phyloP scores from a whole-genome alignment of 192 early-diverging fungal genomes.

The Coemansia sp. region DNA sequence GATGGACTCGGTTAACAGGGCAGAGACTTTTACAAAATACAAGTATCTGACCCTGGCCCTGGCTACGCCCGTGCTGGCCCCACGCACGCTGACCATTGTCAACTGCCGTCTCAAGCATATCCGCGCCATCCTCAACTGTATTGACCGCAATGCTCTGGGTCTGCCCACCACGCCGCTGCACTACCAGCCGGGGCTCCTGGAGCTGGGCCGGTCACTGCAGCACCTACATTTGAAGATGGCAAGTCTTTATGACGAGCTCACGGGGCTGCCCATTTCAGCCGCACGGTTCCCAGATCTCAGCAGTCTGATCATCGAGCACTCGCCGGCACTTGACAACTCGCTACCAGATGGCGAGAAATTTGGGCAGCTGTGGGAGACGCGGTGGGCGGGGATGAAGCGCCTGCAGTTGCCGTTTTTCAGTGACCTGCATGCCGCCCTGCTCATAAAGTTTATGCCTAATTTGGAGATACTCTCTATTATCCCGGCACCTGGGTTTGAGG shows the following conservation, averaged over 20 bases:
- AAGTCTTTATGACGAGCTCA: conserved; percentile 47
- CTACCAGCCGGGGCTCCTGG: conserved; percentile 40
- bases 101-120: conserved; percentile 52
- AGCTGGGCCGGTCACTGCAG: conserved; percentile 36
- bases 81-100: conserved; percentile 47
- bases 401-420: conserved; percentile 52
- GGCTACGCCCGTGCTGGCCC: conserved; percentile 47
- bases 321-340: conserved; percentile 49
- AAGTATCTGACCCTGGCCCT: conserved; percentile 46
- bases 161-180: conserved; percentile 36
- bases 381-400: conserved; percentile 40
- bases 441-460: conserved; percentile 51
- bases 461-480: conserved; percentile 46
- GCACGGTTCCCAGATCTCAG: conserved; percentile 38
- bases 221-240: conserved; percentile 51
- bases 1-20: conserved; percentile 53
- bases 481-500: conserved; percentile 42
- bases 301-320: conserved; percentile 52
- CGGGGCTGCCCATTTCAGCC: conserved; percentile 39
- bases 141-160: conserved; percentile 49
- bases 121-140: conserved; percentile 51
- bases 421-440: conserved; percentile 39
- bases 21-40: conserved; percentile 52
- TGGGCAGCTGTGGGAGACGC: conserved; percentile 48
- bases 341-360: conserved; percentile 48